phyloP scores from a whole-genome alignment of 2,329 filamentous ascomycete genomes.

The Alternaria gansuensis region DNA sequence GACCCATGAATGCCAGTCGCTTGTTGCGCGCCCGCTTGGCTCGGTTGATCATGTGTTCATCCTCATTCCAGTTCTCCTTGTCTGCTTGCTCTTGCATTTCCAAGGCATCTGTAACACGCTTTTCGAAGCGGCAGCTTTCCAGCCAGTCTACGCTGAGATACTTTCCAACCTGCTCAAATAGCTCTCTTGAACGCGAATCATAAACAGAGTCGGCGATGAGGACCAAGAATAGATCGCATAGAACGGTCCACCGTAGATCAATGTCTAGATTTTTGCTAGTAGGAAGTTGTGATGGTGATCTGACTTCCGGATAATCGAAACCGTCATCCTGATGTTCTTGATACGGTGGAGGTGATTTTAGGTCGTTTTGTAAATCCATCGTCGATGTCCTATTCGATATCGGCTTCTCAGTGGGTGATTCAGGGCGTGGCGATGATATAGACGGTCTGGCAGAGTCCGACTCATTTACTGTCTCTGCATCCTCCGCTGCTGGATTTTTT shows the following conservation, averaged over 20 bases:
- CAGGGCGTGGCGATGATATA: constrained; percentile 45
- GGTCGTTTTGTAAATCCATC: constrained; percentile 42
- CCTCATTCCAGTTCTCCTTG: constrained; percentile 97
- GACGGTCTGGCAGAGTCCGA: constrained; percentile 47
- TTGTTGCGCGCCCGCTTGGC: constrained; percentile 82
- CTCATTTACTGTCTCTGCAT: constrained; percentile 32
- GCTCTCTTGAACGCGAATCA: constrained; percentile 82
- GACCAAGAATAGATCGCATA: constrained; percentile 94
- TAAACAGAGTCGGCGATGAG: constrained; percentile 97
- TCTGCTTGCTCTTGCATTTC: constrained; percentile 97
- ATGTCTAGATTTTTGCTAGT: constrained; percentile 88
- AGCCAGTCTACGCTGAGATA: constrained; percentile 86
- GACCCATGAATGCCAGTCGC: constrained; percentile 92
- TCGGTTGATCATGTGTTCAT: constrained; percentile 88
- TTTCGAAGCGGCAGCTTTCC: constrained; percentile 96
- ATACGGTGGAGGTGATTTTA: constrained; percentile 64
- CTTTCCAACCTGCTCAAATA: constrained; percentile 83
- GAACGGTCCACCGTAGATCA: constrained; percentile 93
- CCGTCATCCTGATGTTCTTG: constrained; percentile 72
- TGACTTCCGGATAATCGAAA: constrained; percentile 79
- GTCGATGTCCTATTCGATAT: constrained; percentile 47
- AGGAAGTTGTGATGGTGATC: constrained; percentile 82
- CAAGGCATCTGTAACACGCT: constrained; percentile 92
- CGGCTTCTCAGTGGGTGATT: constrained; percentile 30
- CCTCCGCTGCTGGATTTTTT: constrained; percentile 84